Evolutionary conservation across 768 basidiomycete genomes (phyloP).

Genomic region (Pholiota microspora): DNA sequence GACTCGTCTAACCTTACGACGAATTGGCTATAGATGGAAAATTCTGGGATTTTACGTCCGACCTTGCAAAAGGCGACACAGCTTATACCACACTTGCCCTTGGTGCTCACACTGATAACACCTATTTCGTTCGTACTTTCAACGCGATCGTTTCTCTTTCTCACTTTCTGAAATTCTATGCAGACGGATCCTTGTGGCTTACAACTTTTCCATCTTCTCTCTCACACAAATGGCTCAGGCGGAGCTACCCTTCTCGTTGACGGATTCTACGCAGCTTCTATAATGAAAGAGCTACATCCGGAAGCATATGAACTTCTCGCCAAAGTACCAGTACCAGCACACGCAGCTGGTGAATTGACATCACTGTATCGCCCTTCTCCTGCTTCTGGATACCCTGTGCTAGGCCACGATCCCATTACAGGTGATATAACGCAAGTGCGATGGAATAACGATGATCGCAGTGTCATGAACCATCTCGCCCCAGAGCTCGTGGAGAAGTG

Average conservation of each 20-base stretch:
- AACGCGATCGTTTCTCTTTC: neutral
- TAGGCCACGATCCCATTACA: constrained; percentile 60
- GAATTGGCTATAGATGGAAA: constrained; percentile 72
- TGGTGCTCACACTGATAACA: constrained; percentile 74
- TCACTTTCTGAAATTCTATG: neutral
- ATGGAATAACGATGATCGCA: constrained; percentile 96
- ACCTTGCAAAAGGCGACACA: constrained; percentile 88
- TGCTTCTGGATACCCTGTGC: constrained; percentile 61
- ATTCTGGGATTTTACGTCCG: constrained; percentile 97
- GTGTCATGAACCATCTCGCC: constrained; percentile 64
- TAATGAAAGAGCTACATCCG: constrained; percentile 72
- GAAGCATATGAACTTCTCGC: constrained; percentile 69
- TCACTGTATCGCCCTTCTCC: constrained; percentile 60
- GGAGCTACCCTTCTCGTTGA: constrained; percentile 93
- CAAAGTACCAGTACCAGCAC: constrained; percentile 66
- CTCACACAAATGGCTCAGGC: constrained; percentile 76
- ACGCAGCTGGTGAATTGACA: constrained; percentile 80
- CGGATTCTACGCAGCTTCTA: constrained; percentile 87
- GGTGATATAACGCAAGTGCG: constrained; percentile 74
- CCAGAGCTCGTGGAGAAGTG: constrained; percentile 70
- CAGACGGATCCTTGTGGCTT: constrained; percentile 94
- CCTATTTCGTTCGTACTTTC: constrained; percentile 55
- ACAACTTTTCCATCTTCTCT: constrained; percentile 93
- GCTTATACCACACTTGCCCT: constrained; percentile 91
- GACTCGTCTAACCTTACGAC: neutral